phyloP scores from a whole-genome alignment of 2,329 filamentous ascomycete species.

The Clonostachys chloroleuca region DNA sequence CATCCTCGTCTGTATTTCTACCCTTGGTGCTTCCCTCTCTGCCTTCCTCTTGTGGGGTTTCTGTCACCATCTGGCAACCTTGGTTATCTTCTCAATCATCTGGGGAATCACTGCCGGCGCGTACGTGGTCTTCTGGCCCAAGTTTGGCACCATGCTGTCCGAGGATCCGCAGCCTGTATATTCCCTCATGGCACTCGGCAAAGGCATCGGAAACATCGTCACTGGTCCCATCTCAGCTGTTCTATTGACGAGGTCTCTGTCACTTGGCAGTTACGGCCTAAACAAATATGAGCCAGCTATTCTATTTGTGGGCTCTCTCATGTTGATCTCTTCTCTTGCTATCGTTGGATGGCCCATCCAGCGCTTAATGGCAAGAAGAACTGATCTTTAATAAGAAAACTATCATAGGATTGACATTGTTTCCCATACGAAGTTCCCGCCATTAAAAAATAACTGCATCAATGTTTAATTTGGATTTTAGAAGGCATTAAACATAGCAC shows the following conservation, averaged over 20 bases:
- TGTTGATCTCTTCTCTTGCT: conserved; percentile 1
- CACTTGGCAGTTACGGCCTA: not conserved
- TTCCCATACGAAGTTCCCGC: too few relatives aligned
- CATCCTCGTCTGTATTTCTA: conserved; percentile 32
- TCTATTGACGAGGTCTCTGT: conserved; percentile 6
- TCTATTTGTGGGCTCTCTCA: conserved; percentile 1
- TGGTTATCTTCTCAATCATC: conserved; percentile 44
- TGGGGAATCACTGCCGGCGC: conserved; percentile 54
- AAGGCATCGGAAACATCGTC: conserved; percentile 18
- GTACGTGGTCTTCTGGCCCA: conserved; percentile 15
- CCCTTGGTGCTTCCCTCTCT: conserved; percentile 39
- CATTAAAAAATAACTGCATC: too few relatives aligned
- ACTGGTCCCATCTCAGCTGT: conserved; percentile 15
- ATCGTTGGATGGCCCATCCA: conserved; percentile 2
- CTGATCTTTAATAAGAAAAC: too few relatives aligned
- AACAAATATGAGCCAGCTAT: conserved; percentile 1
- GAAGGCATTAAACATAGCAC: too few relatives aligned
- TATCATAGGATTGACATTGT: too few relatives aligned
- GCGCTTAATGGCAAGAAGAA: not conserved
- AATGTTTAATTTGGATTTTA: too few relatives aligned
- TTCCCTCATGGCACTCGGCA: conserved; percentile 19
- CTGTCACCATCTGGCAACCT: conserved; percentile 31
- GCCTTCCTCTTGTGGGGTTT: conserved; percentile 53
- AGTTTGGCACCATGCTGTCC: conserved; percentile 15
- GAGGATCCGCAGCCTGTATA: conserved; percentile 16